These are phyloP conservation scores for Vanrija humicola DNA, from an alignment of 1,284 basidiomycete genomes.

Conservation along the genomic window DNA sequence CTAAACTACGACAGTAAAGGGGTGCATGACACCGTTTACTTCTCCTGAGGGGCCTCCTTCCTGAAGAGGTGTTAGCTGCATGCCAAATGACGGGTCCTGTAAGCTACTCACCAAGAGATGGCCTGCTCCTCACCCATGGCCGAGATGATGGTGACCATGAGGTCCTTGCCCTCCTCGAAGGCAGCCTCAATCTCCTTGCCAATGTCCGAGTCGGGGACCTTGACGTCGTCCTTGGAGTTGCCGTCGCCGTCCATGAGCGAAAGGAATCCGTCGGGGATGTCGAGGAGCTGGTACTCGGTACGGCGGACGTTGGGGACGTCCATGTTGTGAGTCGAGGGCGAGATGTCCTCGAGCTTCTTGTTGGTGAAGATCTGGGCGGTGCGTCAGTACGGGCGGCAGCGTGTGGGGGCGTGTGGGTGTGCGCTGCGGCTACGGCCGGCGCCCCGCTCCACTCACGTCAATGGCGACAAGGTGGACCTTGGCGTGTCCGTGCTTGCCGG, in stretches of 20 bases:
- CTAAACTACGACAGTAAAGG: no score
- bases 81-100: no score
- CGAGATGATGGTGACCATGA: conserved; percentile 74
- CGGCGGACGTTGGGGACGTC: conserved; percentile 93
- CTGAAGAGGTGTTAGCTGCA: no score
- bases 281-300: conserved; percentile 87
- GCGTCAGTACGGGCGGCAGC: neutral
- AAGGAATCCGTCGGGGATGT: conserved; percentile 85
- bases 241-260: conserved; percentile 90
- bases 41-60: no score
- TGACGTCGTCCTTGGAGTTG: conserved; percentile 88
- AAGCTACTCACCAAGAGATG: conserved; percentile 56
- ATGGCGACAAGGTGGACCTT: conserved; percentile 97
- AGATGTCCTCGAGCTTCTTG: conserved; percentile 98
- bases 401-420: neutral
- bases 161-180: conserved; percentile 85
- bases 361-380: conserved; percentile 81
- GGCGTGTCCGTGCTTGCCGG: conserved; percentile 92
- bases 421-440: neutral
- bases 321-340: conserved; percentile 72
- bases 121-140: conserved; percentile 82
- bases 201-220: conserved; percentile 79
- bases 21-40: no score
- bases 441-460: conserved; percentile 64
- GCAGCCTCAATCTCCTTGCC: conserved; percentile 68